Base-by-base conservation (phyloP, 2,329 filamentous ascomycete species). In the Colletotrichum sp. region DNA sequence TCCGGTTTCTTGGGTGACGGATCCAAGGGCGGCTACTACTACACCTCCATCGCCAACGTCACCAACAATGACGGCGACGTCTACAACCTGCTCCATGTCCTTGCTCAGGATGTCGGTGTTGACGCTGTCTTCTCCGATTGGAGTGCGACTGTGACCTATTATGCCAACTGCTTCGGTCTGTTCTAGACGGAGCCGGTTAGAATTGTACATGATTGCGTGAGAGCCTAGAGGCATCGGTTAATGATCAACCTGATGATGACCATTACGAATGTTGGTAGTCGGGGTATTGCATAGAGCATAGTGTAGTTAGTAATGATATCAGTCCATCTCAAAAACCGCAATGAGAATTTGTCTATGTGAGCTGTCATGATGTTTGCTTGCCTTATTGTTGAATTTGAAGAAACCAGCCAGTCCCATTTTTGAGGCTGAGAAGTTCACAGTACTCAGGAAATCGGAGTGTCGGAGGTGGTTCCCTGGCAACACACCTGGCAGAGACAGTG, bases 91-190 rank as follows among this genome's bases (percentile, higher is more conserved):
- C 81, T 95, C 48, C 89, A 95, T 78, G 91, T 93, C 2, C 84
- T 95, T 75, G 89, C 87, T 4, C 86, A 88, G 77, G 84, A 94
- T 79, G 89, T 94, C 12, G 89, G 90, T 1, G 90, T 93, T 16
- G 83, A 85, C 34, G 92, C 88, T 6, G 88, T 95, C 76, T 95
- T 95, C 79, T 89, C 90, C 6, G 93, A 95, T 81, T 95, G 93
- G 93, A 89, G 90, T 18, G 90, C 91, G 13, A 93, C 93, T 0
- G 89, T 91, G 9, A 93, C 92, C 0, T 94, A 93, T 78, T 95
- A 94, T 83, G 93, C 93, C 77, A 95, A 94, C 79, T 95, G 93
- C 84, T 91, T 94, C 78, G 89, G 83, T 16, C 74, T 84, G 13
- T 80, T 80, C 12, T 80, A 75, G 69, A 55, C 52, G 34, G 18